Evolutionary conservation across 2,329 filamentous ascomycete species (phyloP), one percentile per base, ranked within the genome.

Genomic region (Trichophyton rubrum): DNA sequence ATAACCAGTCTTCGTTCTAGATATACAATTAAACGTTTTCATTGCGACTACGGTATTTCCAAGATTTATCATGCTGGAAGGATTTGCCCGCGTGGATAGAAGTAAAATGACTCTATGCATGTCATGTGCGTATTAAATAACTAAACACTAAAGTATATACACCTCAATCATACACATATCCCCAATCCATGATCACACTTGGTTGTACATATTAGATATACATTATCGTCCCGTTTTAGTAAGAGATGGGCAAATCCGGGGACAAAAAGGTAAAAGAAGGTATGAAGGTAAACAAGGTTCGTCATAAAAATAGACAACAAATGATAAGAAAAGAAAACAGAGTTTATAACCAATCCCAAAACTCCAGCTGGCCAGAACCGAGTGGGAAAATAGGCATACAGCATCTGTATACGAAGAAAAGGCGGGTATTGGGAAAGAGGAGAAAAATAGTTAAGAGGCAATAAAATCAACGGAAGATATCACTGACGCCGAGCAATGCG

Each of bases 381-480:
- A 35, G 33, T 43, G 33, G n/a, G 24, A 35, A 55, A 55, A 33
- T 55, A 55, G 27, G 13, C 2, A 35, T 33, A 55, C 15, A 55
- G 33, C 33, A 38, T 38, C 9, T 35, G 27, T 55, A 35, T 11
- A 20, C 66, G 66, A 66, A 67, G 63, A 64, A 62, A 65, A 56
- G 58, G 49, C 51, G 41, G 3, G 13, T 13, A 13, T 38, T 11
- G 33, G 33, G 11, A 38, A 38, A 38, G 9, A 38, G 11, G 33
- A 11, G 9, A 11, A 38, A 38, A 38, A 13, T 3, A 38, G 13
- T 3, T 38, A 35, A 35, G 11, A 38, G 33, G 13, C 13, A 13
- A 38, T 13, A 38, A 57, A 59, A 60, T 56, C 64, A 57, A 60
- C 63, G 61, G 59, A 53, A 17, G 49, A 47, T 30, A 30, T 61